Evolutionary conservation across 805 yeast species (phyloP), one percentile per base, ranked within the genome.

Genomic region (Maudiozyma bulderi): DNA sequence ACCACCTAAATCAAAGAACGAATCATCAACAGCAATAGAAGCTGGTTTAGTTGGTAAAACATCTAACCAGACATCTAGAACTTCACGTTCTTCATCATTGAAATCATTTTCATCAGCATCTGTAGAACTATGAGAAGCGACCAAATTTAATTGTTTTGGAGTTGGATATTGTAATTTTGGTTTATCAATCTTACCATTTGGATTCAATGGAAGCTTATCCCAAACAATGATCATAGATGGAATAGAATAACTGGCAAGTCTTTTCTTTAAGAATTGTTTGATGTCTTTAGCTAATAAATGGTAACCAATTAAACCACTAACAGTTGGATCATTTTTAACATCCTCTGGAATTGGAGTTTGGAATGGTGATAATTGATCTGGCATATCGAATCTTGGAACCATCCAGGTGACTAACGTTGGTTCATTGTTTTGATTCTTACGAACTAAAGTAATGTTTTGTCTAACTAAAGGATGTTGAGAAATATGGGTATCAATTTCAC

Each of bases 141-240:
- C 96, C 14, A 81, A 74, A 33, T 82, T 80, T 54, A 93, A 73
- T 69, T 91, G 96, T 14, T 84, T 91, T 28, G 86, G 76, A 50
- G 87, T 87, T 48, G 99, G 99, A 78, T 86, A 88, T 43, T 96
- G 98, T 52, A 93, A 73, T 61, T 91, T 89, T 37, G 98, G 98
- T 72, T 93, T 93, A 71, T 93, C 99, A 50, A 93, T 88, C 69
- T 93, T 93, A 58, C 99, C 99, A 66, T 93, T 93, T 51, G 99
- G 99, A 69, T 93, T 93, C 68, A 93, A 74, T 29, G 99, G 99
- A 63, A 93, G 70, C 59, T 81, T 82, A 29, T 77, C 74, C 72
- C 95, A 74, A 13, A 97, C 97, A 45, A 93, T 91, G 60, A 93
- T 82, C 35, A 91, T 73, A 0, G 96, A 77, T 43, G 99, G 99